Conservation (phyloP, 1,284 basidiomycete species). For the Ceratobasidium papillatum region DNA sequence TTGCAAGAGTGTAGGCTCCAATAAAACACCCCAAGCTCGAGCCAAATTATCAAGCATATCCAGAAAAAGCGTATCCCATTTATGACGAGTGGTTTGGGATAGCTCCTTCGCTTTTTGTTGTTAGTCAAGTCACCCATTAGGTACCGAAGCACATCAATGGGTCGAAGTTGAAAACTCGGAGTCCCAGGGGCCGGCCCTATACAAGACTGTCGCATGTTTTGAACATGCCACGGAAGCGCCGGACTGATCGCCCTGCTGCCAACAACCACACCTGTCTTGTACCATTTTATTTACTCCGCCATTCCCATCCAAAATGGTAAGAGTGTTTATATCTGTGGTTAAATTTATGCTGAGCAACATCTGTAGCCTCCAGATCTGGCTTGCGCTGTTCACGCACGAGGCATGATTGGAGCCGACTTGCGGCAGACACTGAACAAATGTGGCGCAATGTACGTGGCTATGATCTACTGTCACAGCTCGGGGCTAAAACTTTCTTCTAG, state of each 20-base stretch:
- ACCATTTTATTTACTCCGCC: neutral
- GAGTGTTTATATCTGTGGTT: neutral
- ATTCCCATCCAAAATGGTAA: conserved; percentile 11
- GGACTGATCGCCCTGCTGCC: neutral
- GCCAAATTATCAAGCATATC: conserved; percentile 72
- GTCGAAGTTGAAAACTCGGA: conserved; percentile 7
- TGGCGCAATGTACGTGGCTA: conserved; percentile 25
- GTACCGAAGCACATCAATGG: neutral
- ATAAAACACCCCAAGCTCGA: conserved; percentile 68
- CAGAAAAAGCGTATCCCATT: conserved; percentile 64
- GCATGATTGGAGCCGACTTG: conserved; percentile 21
- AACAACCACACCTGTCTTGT: conserved; percentile 24
- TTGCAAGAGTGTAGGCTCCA: conserved; percentile 61
- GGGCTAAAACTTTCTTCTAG: neutral
- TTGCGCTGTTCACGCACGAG: conserved; percentile 34
- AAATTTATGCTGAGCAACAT: neutral
- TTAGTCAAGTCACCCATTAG: conserved; percentile 4
- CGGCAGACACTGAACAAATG: conserved; percentile 32
- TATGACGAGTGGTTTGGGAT: conserved; percentile 48
- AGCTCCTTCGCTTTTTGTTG: conserved; percentile 26
- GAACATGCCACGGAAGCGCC: conserved; percentile 2
- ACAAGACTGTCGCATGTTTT: conserved; percentile 1
- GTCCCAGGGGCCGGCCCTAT: conserved; percentile 21
- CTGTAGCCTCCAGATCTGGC: conserved; percentile 38
- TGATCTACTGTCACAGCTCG: neutral